Conservation (phyloP, 352 stramenopile genomes). For the Phytophthora kernoviae region DNA sequence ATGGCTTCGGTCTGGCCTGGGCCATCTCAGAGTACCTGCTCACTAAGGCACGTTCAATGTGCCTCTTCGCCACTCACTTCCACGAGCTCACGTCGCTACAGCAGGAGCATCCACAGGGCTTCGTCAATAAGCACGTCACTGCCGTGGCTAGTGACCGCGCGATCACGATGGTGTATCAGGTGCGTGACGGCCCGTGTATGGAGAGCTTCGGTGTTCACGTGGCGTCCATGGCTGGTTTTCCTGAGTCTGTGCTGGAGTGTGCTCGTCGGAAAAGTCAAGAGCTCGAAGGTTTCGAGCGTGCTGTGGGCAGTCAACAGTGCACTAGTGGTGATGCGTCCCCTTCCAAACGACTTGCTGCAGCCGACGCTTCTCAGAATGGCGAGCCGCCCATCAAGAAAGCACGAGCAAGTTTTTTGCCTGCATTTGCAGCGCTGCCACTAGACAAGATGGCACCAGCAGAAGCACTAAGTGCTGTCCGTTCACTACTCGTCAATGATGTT, state of each 20-base stretch:
- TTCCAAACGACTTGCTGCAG: conserved; percentile 20
- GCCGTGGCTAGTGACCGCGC: conserved; percentile 82
- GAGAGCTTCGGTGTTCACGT: conserved; percentile 99
- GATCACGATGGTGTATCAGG: conserved; percentile 93
- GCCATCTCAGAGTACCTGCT: conserved; percentile 98
- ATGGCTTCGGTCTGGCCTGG: conserved; percentile 97
- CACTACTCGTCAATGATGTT: conserved; percentile 16
- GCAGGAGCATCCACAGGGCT: conserved; percentile 61
- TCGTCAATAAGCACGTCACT: conserved; percentile 97
- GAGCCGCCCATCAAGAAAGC: conserved; percentile 45
- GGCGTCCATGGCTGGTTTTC: conserved; percentile 97
- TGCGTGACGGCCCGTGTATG: conserved; percentile 95
- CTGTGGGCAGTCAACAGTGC: conserved; percentile 31
- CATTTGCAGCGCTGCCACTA: conserved; percentile 77
- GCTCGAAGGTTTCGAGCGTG: conserved; percentile 88
- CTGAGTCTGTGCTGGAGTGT: conserved; percentile 90
- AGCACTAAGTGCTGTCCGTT: conserved; percentile 40
- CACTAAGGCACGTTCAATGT: conserved; percentile 87
- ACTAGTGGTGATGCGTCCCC: too few species aligned
- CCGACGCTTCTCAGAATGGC: conserved; percentile 12
- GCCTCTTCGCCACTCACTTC: conserved; percentile 99
- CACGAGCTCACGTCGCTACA: conserved; percentile 98
- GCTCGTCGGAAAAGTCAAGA: conserved; percentile 94
- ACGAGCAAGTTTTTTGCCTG: conserved; percentile 45
- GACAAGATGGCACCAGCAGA: conserved; percentile 54